Conservation (phyloP, 2,329 filamentous ascomycete genomes). For the Pseudocercospora fuligena region DNA sequence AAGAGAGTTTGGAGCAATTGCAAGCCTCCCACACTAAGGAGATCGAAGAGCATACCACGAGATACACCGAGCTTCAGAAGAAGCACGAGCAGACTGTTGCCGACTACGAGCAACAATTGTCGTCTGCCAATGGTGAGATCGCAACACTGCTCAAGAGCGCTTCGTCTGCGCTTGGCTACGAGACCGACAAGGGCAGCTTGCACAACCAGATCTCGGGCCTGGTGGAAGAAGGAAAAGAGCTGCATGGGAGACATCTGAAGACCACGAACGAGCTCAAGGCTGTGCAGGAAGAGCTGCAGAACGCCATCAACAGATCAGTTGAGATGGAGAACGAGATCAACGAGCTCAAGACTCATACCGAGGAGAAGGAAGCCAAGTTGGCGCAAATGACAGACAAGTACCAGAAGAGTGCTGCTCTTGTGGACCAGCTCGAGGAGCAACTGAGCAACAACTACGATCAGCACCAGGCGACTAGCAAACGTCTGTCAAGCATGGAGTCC, state of each 20-base stretch:
- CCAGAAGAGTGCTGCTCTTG: slow-evolving; percentile 87
- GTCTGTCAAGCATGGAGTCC: slow-evolving; percentile 70
- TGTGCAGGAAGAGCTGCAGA: slow-evolving; percentile 49
- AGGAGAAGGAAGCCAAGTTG: slow-evolving; percentile 62
- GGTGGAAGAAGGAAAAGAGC: slow-evolving; percentile 52
- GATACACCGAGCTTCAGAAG: slow-evolving; percentile 43
- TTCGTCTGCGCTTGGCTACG: slow-evolving; percentile 68
- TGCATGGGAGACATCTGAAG: slow-evolving; percentile 49
- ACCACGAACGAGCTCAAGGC: slow-evolving; percentile 49
- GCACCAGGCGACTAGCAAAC: slow-evolving; percentile 81
- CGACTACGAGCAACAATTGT: slow-evolving; percentile 64
- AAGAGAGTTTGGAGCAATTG: slow-evolving; percentile 58
- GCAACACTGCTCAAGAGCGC: slow-evolving; percentile 66
- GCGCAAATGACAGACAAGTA: slow-evolving; percentile 67
- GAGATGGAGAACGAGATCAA: slow-evolving; percentile 50
- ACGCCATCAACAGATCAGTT: slow-evolving; percentile 44
- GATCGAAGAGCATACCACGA: slow-evolving; percentile 54
- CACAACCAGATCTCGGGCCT: slow-evolving; percentile 50
- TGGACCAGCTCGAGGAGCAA: slow-evolving; percentile 96
- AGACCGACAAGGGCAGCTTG: slow-evolving; percentile 50
- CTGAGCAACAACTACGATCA: slow-evolving; percentile 94
- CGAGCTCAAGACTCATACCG: slow-evolving; percentile 55
- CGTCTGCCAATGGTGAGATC: slow-evolving; percentile 63
- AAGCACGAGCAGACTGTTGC: slow-evolving; percentile 39
- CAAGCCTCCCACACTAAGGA: slow-evolving; percentile 60